phyloP scores from a whole-genome alignment of 768 basidiomycete genomes.

The Polyporus arcularius region DNA sequence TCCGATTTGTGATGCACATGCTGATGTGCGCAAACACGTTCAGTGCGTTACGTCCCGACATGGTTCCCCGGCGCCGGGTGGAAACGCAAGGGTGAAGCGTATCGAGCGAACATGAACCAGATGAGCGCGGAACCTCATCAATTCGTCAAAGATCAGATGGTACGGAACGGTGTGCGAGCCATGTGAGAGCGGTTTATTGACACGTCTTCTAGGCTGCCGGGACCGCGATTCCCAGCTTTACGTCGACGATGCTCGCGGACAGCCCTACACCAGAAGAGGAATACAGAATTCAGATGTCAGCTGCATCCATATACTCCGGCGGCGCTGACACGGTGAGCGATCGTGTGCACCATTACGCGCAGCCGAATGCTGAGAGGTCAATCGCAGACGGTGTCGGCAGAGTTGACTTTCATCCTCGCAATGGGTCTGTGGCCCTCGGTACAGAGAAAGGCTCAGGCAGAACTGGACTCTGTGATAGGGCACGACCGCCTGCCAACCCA shows the following conservation, averaged over 20 bases:
- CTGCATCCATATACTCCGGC: slow-evolving; percentile 17
- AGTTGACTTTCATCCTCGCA: slow-evolving; percentile 6
- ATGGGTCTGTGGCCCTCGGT: slow-evolving; percentile 2
- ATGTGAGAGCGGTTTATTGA: not conserved
- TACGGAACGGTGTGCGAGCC: slow-evolving; percentile 5
- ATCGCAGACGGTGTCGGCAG: slow-evolving; percentile 4
- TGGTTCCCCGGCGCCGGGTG: slow-evolving; percentile 46
- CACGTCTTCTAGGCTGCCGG: slow-evolving; percentile 14
- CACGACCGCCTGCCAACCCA: slow-evolving; percentile 46
- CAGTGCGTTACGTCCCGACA: slow-evolving; percentile 31
- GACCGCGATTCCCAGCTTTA: slow-evolving; percentile 23
- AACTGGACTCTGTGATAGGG: slow-evolving; percentile 33
- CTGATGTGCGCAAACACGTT: not conserved
- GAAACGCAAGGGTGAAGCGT: slow-evolving; percentile 33
- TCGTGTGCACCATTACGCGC: not conserved
- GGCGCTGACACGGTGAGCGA: slow-evolving; percentile 18
- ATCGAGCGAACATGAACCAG: slow-evolving; percentile 20
- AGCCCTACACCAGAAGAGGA: slow-evolving; percentile 55
- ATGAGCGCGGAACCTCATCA: slow-evolving; percentile 31
- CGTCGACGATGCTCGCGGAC: slow-evolving; percentile 31
- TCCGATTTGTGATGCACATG: not conserved
- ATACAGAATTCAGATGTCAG: slow-evolving; percentile 62
- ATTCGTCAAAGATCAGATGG: slow-evolving; percentile 36
- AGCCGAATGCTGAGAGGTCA: not conserved
- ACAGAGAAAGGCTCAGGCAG: slow-evolving; percentile 22